Percentiles rank a stretch among this genome's conserved stretches.
Conservation (phyloP, 2,329 filamentous ascomycete genomes). For the Microcyclospora pomicola region DNA sequence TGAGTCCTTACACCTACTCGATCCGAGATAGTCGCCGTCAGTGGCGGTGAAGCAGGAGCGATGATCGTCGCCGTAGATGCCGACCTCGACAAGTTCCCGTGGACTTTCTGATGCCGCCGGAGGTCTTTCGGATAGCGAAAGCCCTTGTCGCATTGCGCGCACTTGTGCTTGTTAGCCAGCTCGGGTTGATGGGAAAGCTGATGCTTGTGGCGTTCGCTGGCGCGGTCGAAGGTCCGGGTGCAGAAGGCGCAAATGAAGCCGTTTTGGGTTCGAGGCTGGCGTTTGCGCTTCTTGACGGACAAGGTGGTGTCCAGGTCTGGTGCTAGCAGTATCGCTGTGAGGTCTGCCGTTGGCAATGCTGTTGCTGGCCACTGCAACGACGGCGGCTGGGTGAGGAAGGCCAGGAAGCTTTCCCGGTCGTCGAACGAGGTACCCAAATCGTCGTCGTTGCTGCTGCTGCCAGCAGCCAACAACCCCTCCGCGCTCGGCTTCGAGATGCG, state of each 20-base stretch:
- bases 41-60: too few relatives aligned
- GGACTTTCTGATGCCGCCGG: neutral
- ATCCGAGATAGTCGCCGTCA: too few relatives aligned
- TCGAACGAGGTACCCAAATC: too few relatives aligned
- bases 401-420: too few relatives aligned
- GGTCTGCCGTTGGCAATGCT: neutral
- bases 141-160: neutral
- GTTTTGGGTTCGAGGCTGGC: neutral
- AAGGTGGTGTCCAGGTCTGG: neutral
- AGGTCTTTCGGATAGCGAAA: constrained; percentile 1
- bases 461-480: too few relatives aligned
- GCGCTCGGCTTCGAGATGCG: neutral
- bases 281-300: neutral
- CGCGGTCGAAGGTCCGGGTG: neutral
- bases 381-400: too few relatives aligned
- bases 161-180: neutral
- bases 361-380: neutral
- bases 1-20: too few relatives aligned
- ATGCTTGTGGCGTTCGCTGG: constrained; percentile 1
- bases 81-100: neutral
- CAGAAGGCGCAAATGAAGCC: neutral
- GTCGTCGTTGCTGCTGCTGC: too few relatives aligned
- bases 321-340: neutral
- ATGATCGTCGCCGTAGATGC: too few relatives aligned
- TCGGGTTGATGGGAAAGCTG: neutral